Base-by-base conservation (phyloP, 2,329 filamentous ascomycete species). In the Boeremia lycopersici region DNA sequence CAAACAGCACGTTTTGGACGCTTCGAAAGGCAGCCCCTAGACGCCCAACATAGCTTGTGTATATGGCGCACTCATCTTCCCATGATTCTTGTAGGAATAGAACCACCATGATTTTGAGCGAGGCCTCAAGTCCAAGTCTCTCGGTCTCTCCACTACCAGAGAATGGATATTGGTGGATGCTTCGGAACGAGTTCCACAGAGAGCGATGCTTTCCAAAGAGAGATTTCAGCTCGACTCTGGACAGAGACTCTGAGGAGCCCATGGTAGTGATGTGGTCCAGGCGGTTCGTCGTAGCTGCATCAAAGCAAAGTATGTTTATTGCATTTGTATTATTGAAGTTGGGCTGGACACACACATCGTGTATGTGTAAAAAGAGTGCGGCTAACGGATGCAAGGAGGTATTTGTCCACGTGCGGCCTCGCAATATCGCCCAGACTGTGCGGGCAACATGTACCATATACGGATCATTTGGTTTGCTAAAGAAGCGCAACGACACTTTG, bases 171-270 rank as follows among this genome's bases (percentile, higher is more conserved):
- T 49, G 41, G 23, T 44, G 41, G 4, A 55, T 50, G 12, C 52
- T 55, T 23, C 46, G 46, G 10, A 55, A 55, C 1, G 41, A 47
- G 31, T 55, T 55, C 52, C 46, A 49, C 35, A 55, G 13, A 13
- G 52, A 50, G 11, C 52, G 52, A 36, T 55, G 52, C 31, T 55
- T 50, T n/a, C 52, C 52, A 41, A 55, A 55, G 26, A 55, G 3
- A 11, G 34, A 45, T 12, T 34, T 54, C 45, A 54, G n/a, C 9
- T 28, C 40, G 10, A 34, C 12, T 12, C 19, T 38, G 6, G 52
- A 31, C 9, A 49, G 5, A n/a, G 35, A 30, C 17, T 25, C 31
- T 13, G 41, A 31, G 26, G 31, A 13, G 5, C 13, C 34, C 34
- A 45, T 25, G 6, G 4, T 8, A 3, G 30, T n/a, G 7, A 42